phyloP scores from a whole-genome alignment of 495 filamentous ascomycete species.

The Hypoxylon trugodes region DNA sequence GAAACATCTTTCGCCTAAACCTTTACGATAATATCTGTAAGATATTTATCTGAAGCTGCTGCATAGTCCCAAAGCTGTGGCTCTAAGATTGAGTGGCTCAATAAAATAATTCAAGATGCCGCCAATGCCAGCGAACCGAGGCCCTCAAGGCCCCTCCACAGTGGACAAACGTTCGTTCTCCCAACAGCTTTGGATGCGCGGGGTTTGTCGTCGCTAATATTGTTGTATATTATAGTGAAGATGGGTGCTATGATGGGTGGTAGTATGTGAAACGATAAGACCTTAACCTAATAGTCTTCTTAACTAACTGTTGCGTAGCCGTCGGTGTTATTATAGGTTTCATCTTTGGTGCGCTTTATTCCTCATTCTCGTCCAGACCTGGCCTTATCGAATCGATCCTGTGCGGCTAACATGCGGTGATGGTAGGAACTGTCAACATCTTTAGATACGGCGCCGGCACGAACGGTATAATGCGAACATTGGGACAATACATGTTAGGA shows the following conservation, averaged over 20 bases:
- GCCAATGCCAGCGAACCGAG: slow-evolving; percentile 53
- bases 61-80: background rate
- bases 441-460: slow-evolving; percentile 92
- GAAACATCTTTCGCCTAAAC: no score
- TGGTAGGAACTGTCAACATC: slow-evolving; percentile 87
- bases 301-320: slow-evolving; percentile 62
- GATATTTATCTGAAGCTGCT: background rate
- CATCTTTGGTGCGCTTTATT: slow-evolving; percentile 77
- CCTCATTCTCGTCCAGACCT: background rate
- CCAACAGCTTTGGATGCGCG: slow-evolving; percentile 2
- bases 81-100: background rate
- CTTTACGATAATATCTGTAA: no score
- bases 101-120: slow-evolving; percentile 54
- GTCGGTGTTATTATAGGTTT: slow-evolving; percentile 97
- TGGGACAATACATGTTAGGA: slow-evolving; percentile 98
- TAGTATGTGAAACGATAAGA: slow-evolving; percentile 67
- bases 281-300: no score
- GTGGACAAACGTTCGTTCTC: slow-evolving; percentile 86
- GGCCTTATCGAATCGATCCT: no score
- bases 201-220: slow-evolving; percentile 47
- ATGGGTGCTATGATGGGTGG: slow-evolving; percentile 98
- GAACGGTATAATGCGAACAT: slow-evolving; percentile 89
- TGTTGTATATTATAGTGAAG: slow-evolving; percentile 71
- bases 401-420: slow-evolving; percentile 36
- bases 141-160: slow-evolving; percentile 73